Conservation (phyloP, 306 rosid species). For the Corylus avellana region DNA sequence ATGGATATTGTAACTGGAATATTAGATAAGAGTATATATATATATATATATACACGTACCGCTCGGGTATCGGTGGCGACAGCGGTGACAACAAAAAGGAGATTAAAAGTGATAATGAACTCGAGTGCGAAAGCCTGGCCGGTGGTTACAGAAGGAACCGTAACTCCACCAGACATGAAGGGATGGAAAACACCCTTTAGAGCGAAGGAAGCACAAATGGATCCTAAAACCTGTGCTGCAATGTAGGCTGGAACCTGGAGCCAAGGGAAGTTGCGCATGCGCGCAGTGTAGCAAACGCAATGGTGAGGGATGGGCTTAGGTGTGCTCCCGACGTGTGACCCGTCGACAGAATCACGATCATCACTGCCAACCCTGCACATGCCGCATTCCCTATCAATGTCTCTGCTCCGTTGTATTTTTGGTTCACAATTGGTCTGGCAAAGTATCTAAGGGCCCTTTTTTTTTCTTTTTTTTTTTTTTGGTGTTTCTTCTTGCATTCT, state of each 20-base stretch:
- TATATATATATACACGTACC: conserved; percentile 24
- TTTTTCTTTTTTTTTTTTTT: too few relatives aligned
- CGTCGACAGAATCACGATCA: conserved; percentile 79
- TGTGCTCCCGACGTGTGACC: conserved; percentile 98
- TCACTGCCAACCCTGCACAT: conserved; percentile 79
- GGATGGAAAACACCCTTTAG: conserved; percentile 82
- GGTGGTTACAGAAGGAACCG: conserved; percentile 53
- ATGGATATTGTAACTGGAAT: too few relatives aligned
- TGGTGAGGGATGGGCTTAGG: conserved; percentile 82
- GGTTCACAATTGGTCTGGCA: conserved; percentile 93
- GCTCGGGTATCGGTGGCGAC: conserved; percentile 94
- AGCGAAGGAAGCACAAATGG: conserved; percentile 78
- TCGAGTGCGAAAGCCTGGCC: conserved; percentile 89
- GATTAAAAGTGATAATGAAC: conserved; percentile 80
- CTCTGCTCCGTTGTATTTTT: conserved; percentile 76
- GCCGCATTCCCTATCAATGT: conserved; percentile 79
- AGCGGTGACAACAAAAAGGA: conserved; percentile 85
- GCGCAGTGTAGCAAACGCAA: conserved; percentile 72
- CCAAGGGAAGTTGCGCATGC: conserved; percentile 77
- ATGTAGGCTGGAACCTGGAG: conserved; percentile 81
- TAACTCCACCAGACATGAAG: conserved; percentile 74
- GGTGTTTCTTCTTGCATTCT: too few relatives aligned
- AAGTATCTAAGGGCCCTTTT: too few relatives aligned
- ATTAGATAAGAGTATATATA: too few relatives aligned
- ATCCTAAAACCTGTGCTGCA: conserved; percentile 73